Percentiles rank a stretch among this genome's conserved stretches.
These are phyloP conservation scores for Leptosphaerulina australis DNA, from an alignment of 2,329 filamentous ascomycete species.

Conservation along the genomic window DNA sequence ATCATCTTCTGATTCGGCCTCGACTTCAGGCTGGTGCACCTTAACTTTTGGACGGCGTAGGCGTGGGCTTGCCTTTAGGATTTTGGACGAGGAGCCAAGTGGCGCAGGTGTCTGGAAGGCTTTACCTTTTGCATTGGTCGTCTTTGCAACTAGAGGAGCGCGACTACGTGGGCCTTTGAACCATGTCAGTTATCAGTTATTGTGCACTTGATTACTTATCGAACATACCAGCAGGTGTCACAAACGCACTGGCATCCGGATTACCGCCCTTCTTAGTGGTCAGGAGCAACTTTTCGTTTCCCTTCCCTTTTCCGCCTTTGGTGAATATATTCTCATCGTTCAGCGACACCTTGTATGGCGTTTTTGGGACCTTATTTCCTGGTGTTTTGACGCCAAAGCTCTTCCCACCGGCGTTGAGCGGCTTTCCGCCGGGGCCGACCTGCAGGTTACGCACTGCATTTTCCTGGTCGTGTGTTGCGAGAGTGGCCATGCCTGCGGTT, in stretches of 20 bases:
- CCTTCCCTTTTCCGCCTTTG: constrained; percentile 65
- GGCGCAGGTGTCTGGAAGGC: constrained; percentile 69
- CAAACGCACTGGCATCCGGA: constrained; percentile 67
- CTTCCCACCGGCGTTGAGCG: constrained; percentile 68
- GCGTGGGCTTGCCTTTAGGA: constrained; percentile 69
- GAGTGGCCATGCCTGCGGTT: constrained; percentile 64
- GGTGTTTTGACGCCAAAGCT: constrained; percentile 77
- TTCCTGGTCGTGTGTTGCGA: constrained; percentile 81
- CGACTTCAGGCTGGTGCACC: constrained; percentile 65
- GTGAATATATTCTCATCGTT: constrained; percentile 85
- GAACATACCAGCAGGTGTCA: constrained; percentile 77
- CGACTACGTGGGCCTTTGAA: constrained; percentile 67
- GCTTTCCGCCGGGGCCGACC: constrained; percentile 72
- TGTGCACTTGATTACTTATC: too few relatives aligned
- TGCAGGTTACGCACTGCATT: constrained; percentile 81
- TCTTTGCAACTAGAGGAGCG: constrained; percentile 90
- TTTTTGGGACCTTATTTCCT: constrained; percentile 76
- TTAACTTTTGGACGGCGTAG: constrained; percentile 61
- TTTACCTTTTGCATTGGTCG: constrained; percentile 87
- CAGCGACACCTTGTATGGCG: constrained; percentile 75
- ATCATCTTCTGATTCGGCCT: constrained; percentile 58
- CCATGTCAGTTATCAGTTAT: constrained; percentile 13
- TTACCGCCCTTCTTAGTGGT: constrained; percentile 59
- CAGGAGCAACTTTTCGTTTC: constrained; percentile 61
- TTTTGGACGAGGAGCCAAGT: constrained; percentile 64